Conservation (phyloP, 805 yeast genomes). For the Candida succiphila region DNA sequence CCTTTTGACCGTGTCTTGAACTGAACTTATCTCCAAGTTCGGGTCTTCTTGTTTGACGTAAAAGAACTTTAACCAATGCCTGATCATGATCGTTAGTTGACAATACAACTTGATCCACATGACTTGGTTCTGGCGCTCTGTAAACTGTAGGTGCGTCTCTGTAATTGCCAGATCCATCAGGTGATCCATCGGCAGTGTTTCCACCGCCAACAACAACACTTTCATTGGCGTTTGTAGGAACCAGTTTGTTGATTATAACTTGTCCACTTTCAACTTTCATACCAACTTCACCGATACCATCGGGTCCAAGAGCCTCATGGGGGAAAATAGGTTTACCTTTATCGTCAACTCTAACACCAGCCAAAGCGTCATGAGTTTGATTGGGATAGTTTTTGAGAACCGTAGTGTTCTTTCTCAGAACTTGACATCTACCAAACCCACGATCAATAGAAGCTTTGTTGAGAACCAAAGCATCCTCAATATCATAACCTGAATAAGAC, state of each 20-base stretch:
- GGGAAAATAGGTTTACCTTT: slow-evolving; percentile 75
- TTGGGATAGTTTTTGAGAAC: slow-evolving; percentile 86
- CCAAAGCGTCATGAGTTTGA: slow-evolving; percentile 84
- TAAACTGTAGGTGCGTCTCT: slow-evolving; percentile 88
- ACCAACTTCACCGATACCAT: slow-evolving; percentile 96
- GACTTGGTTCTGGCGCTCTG: slow-evolving; percentile 92
- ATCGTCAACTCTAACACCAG: slow-evolving; percentile 85
- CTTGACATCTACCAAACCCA: slow-evolving; percentile 98
- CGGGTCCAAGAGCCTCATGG: slow-evolving; percentile 82
- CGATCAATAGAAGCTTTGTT: slow-evolving; percentile 91
- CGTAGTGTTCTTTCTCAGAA: slow-evolving; percentile 83
- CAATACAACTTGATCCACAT: slow-evolving; percentile 96
- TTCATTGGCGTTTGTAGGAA: slow-evolving; percentile 79
- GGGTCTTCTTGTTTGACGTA: slow-evolving; percentile 94
- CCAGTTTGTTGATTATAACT: slow-evolving; percentile 86
- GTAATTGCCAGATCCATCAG: too few relatives aligned
- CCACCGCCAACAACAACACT: slow-evolving; percentile 36
- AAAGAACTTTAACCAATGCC: slow-evolving; percentile 81
- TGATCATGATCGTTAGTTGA: slow-evolving; percentile 93
- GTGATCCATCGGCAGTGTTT: slow-evolving; percentile 22
- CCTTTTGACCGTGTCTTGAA: slow-evolving; percentile 97
- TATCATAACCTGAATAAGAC: slow-evolving; percentile 99
- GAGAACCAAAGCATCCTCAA: slow-evolving; percentile 94
- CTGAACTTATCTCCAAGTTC: slow-evolving; percentile 97
- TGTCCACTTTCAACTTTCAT: slow-evolving; percentile 85